Percentiles rank a stretch among this genome's conserved stretches.
phyloP scores from a whole-genome alignment of 1,284 basidiomycete species.

The Ceratobasidium theobromae region DNA sequence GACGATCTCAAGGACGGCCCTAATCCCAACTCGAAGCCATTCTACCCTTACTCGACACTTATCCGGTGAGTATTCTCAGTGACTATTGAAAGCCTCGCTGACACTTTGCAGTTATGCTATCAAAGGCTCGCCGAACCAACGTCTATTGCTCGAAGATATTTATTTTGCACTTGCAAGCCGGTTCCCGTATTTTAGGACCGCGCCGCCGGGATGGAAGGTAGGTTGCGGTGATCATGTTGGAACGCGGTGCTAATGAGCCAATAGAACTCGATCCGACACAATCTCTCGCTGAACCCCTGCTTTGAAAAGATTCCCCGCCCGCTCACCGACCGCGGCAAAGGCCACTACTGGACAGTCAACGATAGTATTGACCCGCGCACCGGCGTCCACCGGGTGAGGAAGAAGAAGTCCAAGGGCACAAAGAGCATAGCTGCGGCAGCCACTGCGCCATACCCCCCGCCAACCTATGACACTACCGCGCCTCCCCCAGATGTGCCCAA shows the following conservation, averaged over 20 bases:
- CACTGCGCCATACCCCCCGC: constrained; percentile 31
- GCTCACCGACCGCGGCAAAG: constrained; percentile 82
- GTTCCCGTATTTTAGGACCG: constrained; percentile 80
- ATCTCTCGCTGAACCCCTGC: constrained; percentile 89
- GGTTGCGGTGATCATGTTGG: constrained; percentile 42
- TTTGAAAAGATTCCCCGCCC: constrained; percentile 90
- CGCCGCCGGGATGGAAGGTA: constrained; percentile 83
- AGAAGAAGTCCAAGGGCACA: constrained; percentile 56
- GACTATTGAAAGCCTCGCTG: neutral
- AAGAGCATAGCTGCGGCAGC: constrained; percentile 42
- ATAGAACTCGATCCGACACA: constrained; percentile 93
- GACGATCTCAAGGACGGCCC: constrained; percentile 34
- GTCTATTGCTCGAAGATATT: constrained; percentile 78
- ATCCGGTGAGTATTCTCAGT: constrained; percentile 61
- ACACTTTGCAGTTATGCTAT: constrained; percentile 66
- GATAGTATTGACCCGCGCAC: constrained; percentile 83
- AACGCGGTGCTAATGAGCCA: constrained; percentile 33
- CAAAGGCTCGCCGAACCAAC: constrained; percentile 82
- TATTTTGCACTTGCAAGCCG: constrained; percentile 70
- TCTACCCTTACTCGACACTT: constrained; percentile 83
- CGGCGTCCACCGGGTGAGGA: constrained; percentile 78
- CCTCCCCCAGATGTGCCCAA: constrained; percentile 28
- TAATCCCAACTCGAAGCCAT: constrained; percentile 41
- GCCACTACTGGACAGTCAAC: constrained; percentile 85
- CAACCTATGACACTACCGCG: constrained; percentile 20